Percentiles rank a stretch among this genome's conserved stretches.
phyloP scores from a whole-genome alignment of 495 filamentous ascomycete genomes.

The Xylaria bambusicola region DNA sequence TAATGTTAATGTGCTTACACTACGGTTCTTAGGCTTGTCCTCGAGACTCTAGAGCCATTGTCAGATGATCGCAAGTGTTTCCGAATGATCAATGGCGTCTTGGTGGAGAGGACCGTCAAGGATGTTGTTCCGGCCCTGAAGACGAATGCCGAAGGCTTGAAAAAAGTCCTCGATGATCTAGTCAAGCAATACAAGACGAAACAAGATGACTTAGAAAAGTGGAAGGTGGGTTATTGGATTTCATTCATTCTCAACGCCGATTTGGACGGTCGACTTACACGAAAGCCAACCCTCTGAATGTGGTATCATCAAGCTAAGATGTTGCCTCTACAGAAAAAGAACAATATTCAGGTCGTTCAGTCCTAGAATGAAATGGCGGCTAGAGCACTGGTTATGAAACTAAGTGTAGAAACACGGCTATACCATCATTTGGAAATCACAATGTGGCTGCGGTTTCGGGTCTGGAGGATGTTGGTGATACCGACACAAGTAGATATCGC shows the following conservation, averaged over 20 bases:
- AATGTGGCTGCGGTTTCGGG: slow-evolving; percentile 12
- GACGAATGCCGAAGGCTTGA: slow-evolving; percentile 93
- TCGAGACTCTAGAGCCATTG: slow-evolving; percentile 88
- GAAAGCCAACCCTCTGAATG: slow-evolving; percentile 19
- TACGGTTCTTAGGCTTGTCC: slow-evolving; percentile 71
- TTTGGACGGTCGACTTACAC: slow-evolving; percentile 15
- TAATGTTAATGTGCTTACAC: slow-evolving; percentile 30
- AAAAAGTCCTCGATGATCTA: slow-evolving; percentile 92
- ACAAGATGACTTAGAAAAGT: slow-evolving; percentile 93
- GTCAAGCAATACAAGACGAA: slow-evolving; percentile 96
- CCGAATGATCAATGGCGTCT: slow-evolving; percentile 95
- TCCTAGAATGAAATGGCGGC: slow-evolving; percentile 41
- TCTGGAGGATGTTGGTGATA: slow-evolving; percentile 6
- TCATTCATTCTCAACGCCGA: background rate
- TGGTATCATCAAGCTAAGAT: slow-evolving; percentile 26
- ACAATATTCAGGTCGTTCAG: slow-evolving; percentile 96
- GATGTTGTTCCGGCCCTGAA: slow-evolving; percentile 88
- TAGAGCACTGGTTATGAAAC: slow-evolving; percentile 15
- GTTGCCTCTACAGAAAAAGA: slow-evolving; percentile 76
- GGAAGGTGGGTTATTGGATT: slow-evolving; percentile 73
- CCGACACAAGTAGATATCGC: slow-evolving; percentile 11
- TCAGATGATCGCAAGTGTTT: slow-evolving; percentile 91
- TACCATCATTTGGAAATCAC: slow-evolving; percentile 14
- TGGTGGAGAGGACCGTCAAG: slow-evolving; percentile 89
- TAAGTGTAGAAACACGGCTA: slow-evolving; percentile 12